phyloP scores from a whole-genome alignment of 1,284 basidiomycete species.

The Heterobasidion occidentale region DNA sequence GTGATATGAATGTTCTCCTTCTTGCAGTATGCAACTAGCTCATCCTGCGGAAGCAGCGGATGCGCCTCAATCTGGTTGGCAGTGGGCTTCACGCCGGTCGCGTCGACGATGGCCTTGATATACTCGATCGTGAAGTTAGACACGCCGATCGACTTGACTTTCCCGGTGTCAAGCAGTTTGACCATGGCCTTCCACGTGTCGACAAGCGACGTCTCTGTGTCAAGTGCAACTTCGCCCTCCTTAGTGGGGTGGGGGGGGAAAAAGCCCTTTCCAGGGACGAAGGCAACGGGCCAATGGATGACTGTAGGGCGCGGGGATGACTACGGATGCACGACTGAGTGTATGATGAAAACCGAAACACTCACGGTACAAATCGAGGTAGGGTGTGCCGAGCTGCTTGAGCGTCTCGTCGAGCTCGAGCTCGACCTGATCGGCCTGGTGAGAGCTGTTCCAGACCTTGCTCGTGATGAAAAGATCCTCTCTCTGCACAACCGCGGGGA shows the following conservation, averaged over 20 bases:
- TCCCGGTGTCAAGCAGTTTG: conserved; percentile 40
- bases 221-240: conserved; percentile 44
- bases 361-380: conserved; percentile 75
- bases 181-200: conserved; percentile 85
- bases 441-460: conserved; percentile 73
- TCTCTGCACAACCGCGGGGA: conserved; percentile 70
- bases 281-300: conserved; percentile 85
- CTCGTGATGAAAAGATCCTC: conserved; percentile 82
- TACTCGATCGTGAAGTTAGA: conserved; percentile 74
- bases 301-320: conserved; percentile 31
- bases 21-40: conserved; percentile 62
- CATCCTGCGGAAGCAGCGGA: conserved; percentile 68
- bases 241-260: conserved; percentile 42
- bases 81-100: conserved; percentile 70
- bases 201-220: conserved; percentile 49
- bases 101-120: conserved; percentile 63
- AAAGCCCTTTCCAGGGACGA: conserved; percentile 54
- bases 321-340: background rate
- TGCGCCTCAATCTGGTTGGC: conserved; percentile 85
- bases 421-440: conserved; percentile 57
- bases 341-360: conserved; percentile 5
- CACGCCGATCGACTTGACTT: conserved; percentile 62
- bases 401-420: conserved; percentile 72
- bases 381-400: conserved; percentile 60
- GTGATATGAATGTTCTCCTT: conserved; percentile 73